Percentiles rank a stretch among this genome's conserved stretches.
Conservation (phyloP, 176 grass and related monocot genomes). For the Oryza longistaminata region DNA sequence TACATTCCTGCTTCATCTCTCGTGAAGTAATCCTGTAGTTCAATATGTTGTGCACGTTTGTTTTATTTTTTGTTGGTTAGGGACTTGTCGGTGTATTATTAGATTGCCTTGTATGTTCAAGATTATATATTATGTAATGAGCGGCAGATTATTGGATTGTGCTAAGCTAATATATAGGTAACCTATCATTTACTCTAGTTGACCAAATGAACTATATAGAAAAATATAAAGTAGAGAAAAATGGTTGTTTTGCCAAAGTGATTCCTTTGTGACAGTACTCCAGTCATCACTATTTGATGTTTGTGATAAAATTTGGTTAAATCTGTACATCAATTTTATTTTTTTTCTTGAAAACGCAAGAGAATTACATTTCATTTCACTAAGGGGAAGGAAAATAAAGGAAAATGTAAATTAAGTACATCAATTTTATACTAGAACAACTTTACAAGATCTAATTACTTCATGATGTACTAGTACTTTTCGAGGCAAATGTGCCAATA, state of each 20-base stretch:
- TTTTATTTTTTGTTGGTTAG: not conserved
- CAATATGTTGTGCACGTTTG: not conserved
- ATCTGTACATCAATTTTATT: too few relatives aligned
- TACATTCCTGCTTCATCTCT: conserved; percentile 47
- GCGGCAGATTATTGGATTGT: too few relatives aligned
- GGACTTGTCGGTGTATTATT: not conserved
- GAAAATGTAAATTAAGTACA: too few relatives aligned
- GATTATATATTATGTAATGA: not conserved
- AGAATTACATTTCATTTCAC: too few relatives aligned
- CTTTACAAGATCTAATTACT: too few relatives aligned
- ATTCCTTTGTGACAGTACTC: not conserved
- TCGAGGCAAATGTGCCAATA: too few relatives aligned
- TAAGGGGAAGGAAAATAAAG: too few relatives aligned
- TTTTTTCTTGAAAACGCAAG: too few relatives aligned
- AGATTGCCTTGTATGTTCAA: conserved; percentile 7
- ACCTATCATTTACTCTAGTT: not conserved
- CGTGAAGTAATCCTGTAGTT: conserved; percentile 29
- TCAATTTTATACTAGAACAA: too few relatives aligned
- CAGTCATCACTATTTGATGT: too few relatives aligned
- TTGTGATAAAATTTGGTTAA: too few relatives aligned
- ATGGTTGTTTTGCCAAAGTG: not conserved
- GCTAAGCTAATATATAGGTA: not conserved
- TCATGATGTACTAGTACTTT: too few relatives aligned
- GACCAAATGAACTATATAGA: not conserved
- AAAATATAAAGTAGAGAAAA: not conserved